A percentile compares a stretch with the other conserved stretches of the same genome.
phyloP scores from a whole-genome alignment of 768 basidiomycete genomes.

The Coprinopsis sp. region DNA sequence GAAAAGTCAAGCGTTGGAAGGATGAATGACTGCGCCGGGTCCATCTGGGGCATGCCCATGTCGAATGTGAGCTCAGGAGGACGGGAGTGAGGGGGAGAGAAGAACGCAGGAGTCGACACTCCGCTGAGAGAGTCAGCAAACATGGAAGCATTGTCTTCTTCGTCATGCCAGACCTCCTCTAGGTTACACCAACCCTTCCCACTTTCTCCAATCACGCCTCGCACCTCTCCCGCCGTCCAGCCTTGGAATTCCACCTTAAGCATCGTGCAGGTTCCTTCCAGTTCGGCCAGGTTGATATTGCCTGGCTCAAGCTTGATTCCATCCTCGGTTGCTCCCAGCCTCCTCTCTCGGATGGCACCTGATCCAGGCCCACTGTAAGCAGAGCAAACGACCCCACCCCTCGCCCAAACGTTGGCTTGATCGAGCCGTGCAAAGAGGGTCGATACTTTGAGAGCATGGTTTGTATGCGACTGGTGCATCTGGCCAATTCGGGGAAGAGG shows the following conservation, averaged over 20 bases:
- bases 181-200: constrained; percentile 73
- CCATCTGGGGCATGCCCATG: constrained; percentile 24
- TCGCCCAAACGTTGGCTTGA: constrained; percentile 60
- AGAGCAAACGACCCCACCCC: constrained; percentile 53
- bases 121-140: too few species aligned
- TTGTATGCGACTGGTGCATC: constrained; percentile 48
- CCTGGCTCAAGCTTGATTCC: constrained; percentile 4
- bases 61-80: constrained; percentile 5
- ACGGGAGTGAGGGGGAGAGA: neutral
- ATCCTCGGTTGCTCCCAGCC: constrained; percentile 6
- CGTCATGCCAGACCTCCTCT: constrained; percentile 42
- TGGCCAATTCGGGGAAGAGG: constrained; percentile 49
- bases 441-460: constrained; percentile 60
- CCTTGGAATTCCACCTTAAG: constrained; percentile 69
- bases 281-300: constrained; percentile 10
- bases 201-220: constrained; percentile 65
- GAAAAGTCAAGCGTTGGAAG: constrained; percentile 78
- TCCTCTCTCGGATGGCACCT: constrained; percentile 7
- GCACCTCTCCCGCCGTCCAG: constrained; percentile 64
- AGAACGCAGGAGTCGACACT: constrained; percentile 2
- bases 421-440: constrained; percentile 71
- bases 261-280: constrained; percentile 56
- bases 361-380: constrained; percentile 46
- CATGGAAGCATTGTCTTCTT: constrained; percentile 22
- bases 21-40: constrained; percentile 65